Percentiles rank a stretch among this genome's conserved stretches.
Conservation (phyloP, 257 asterid species). For the Linaria vulgaris region DNA sequence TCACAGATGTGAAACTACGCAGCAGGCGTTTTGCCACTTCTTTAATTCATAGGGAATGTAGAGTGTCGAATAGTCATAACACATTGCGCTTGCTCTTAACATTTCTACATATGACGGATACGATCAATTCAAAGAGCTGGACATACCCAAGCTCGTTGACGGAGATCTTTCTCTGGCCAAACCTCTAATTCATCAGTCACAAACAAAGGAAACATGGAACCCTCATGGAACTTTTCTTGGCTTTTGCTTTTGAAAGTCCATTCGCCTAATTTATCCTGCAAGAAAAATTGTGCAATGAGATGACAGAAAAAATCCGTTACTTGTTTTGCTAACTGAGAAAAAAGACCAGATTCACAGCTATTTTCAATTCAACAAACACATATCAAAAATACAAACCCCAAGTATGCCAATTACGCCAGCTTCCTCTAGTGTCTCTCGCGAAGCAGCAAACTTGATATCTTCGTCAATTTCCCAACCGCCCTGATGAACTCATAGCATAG, state of each 20-base stretch:
- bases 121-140: background rate
- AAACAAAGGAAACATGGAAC: constrained; percentile 73
- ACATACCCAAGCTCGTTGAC: constrained; percentile 81
- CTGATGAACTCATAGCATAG: constrained; percentile 27
- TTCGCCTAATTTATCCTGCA: constrained; percentile 70
- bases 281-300: constrained; percentile 12
- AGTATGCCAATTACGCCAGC: constrained; percentile 79
- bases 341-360: background rate
- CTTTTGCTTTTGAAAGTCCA: constrained; percentile 94
- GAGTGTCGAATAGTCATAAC: too few relatives aligned
- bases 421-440: constrained; percentile 85
- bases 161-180: constrained; percentile 91
- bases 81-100: too few relatives aligned
- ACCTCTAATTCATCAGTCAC: constrained; percentile 76
- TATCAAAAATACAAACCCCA: constrained; percentile 44
- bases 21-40: too few relatives aligned
- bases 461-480: constrained; percentile 99
- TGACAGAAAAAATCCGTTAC: background rate
- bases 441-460: constrained; percentile 76
- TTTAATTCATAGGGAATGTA: too few relatives aligned
- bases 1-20: background rate
- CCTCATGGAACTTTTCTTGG: constrained; percentile 78
- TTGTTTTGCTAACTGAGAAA: too few relatives aligned
- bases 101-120: background rate
- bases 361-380: background rate